These are phyloP conservation scores for Nicotiana knightiana DNA, from an alignment of 257 asterid species.

Conservation along the genomic window DNA sequence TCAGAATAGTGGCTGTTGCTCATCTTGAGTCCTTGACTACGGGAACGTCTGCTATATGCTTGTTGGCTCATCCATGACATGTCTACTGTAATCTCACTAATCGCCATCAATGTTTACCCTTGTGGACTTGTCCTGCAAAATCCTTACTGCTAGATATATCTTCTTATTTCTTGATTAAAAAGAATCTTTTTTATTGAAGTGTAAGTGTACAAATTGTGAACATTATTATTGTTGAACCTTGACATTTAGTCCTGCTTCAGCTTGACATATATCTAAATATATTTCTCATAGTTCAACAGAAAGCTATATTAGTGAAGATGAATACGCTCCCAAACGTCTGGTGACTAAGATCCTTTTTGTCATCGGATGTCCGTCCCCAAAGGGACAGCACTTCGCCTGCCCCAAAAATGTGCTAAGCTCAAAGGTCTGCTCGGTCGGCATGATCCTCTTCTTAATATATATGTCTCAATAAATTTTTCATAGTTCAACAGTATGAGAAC, in stretches of 20 bases:
- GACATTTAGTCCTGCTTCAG: neutral
- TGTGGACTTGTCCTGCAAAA: neutral
- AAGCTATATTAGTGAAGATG: neutral
- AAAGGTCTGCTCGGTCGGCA: neutral
- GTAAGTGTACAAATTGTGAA: neutral
- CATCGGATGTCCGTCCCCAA: neutral
- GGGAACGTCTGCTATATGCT: neutral
- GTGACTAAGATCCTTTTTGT: neutral
- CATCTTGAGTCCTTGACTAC: constrained; percentile 15
- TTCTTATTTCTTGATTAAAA: neutral
- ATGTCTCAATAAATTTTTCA: neutral
- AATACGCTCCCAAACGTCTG: neutral
- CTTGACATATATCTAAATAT: neutral
- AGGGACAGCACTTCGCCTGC: neutral
- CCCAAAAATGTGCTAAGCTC: neutral
- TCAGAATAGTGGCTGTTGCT: constrained; percentile 45
- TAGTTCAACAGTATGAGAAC: neutral
- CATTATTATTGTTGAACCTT: neutral
- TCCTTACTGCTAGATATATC: neutral
- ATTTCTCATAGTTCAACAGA: neutral
- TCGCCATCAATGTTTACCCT: neutral
- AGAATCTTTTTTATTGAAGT: neutral
- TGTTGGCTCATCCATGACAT: constrained; percentile 8
- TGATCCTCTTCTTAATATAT: neutral
- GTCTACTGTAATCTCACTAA: constrained; percentile 3